Evolutionary conservation across 1,284 basidiomycete species (phyloP).

Genomic region (Hymenochaete sp.): DNA sequence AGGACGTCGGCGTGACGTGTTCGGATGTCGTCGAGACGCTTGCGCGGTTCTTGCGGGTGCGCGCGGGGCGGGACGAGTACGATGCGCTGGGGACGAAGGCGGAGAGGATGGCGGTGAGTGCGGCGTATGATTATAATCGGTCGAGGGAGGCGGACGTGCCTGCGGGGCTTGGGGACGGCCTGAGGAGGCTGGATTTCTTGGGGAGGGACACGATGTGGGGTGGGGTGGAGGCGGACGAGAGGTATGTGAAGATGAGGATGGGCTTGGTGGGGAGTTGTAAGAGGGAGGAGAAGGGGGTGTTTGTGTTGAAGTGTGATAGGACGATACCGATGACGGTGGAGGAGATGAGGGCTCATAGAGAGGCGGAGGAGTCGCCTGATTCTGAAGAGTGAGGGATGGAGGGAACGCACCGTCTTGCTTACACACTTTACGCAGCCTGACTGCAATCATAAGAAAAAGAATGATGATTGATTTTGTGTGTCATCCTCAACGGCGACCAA

Average conservation of each 20-base stretch:
- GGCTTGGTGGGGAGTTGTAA: background rate
- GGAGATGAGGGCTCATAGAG: constrained; percentile 42
- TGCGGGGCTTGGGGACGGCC: constrained; percentile 54
- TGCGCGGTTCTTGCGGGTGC: constrained; percentile 39
- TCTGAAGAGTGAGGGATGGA: too few relatives aligned
- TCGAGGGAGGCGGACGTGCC: constrained; percentile 53
- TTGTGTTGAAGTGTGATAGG: constrained; percentile 46
- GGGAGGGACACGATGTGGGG: constrained; percentile 48
- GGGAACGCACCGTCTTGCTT: background rate
- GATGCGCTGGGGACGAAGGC: constrained; percentile 27
- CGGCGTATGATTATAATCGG: constrained; percentile 55
- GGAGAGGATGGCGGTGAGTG: constrained; percentile 34
- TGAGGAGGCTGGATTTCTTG: constrained; percentile 59
- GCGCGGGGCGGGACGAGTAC: constrained; percentile 44
- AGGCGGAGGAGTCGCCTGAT: constrained; percentile 31
- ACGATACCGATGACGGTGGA: constrained; percentile 40
- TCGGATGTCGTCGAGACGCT: constrained; percentile 61
- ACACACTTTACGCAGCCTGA: background rate
- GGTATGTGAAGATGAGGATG: constrained; percentile 30
- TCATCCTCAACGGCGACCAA: too few relatives aligned
- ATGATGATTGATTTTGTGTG: background rate
- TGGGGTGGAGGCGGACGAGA: constrained; percentile 43
- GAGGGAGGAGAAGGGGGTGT: constrained; percentile 46
- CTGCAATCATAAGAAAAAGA: background rate
- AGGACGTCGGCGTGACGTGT: constrained; percentile 56